A percentile compares a stretch with the other conserved stretches of the same genome.
Conservation (phyloP, 129 eudicot genomes). For the Centaurea solstitialis region DNA sequence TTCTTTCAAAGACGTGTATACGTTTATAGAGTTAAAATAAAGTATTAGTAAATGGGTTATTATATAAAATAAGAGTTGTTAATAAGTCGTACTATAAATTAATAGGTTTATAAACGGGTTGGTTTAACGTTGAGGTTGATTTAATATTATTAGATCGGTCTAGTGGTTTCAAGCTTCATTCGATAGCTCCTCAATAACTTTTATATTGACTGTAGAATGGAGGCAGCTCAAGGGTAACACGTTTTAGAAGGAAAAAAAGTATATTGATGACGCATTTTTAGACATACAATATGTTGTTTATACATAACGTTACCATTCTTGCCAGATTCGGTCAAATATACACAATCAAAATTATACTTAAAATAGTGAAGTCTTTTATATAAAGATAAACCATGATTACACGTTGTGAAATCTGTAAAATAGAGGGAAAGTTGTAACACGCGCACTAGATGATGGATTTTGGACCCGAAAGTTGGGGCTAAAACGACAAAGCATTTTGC, state of each 20-base stretch:
- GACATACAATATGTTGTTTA: not conserved
- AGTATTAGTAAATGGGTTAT: not conserved
- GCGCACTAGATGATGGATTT: not conserved
- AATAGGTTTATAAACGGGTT: not conserved
- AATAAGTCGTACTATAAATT: no score
- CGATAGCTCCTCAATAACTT: not conserved
- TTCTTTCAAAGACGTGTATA: conserved; percentile 2
- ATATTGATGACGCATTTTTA: no score
- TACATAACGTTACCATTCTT: no score
- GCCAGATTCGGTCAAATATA: not conserved
- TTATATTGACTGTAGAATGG: not conserved
- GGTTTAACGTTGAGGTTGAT: not conserved
- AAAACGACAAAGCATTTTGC: not conserved
- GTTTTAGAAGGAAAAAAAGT: no score
- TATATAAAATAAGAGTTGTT: not conserved
- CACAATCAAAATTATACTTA: no score
- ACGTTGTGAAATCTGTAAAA: not conserved
- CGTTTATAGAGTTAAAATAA: not conserved
- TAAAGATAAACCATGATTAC: not conserved
- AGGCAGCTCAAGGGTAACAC: not conserved
- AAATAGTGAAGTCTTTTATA: no score
- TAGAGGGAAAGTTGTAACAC: not conserved
- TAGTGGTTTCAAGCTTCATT: not conserved
- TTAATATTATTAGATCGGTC: not conserved
- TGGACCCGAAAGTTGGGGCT: not conserved